phyloP scores from a whole-genome alignment of 495 filamentous ascomycete genomes.

The Tuber aestivum region DNA sequence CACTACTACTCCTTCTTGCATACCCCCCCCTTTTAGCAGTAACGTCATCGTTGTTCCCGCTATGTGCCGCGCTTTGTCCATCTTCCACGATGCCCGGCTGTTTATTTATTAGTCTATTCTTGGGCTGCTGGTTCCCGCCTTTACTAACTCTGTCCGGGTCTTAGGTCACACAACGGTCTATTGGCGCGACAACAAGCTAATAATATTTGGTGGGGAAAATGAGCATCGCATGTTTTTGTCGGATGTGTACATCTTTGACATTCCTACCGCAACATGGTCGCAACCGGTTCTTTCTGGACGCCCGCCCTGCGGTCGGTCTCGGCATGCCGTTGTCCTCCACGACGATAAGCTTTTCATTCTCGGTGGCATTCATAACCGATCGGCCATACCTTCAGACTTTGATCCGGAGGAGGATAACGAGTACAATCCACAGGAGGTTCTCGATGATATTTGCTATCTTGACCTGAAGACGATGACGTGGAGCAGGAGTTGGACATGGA shows the following conservation, averaged over 20 bases:
- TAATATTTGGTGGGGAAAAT: conserved; percentile 96
- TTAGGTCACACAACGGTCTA: conserved; percentile 91
- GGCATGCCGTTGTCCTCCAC: conserved; percentile 88
- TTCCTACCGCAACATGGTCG: conserved; percentile 87
- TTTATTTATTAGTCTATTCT: not conserved
- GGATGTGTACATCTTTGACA: conserved; percentile 91
- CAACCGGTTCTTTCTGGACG: conserved; percentile 78
- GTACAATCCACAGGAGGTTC: conserved; percentile 53
- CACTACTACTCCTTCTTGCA: not conserved
- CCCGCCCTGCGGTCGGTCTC: conserved; percentile 77
- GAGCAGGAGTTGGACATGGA: conserved; percentile 93
- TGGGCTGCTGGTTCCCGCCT: conserved; percentile 4
- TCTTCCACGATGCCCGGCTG: not conserved
- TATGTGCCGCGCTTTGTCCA: not conserved
- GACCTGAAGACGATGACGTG: conserved; percentile 97
- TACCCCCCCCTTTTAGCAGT: not conserved
- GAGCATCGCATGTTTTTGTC: conserved; percentile 92
- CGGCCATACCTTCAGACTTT: conserved; percentile 25
- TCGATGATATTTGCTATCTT: conserved; percentile 92
- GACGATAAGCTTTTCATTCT: conserved; percentile 94
- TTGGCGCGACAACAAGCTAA: conserved; percentile 85
- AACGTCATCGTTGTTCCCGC: not conserved
- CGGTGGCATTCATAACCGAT: conserved; percentile 79
- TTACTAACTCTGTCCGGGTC: conserved; percentile 16
- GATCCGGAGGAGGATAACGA: conserved; percentile 38